Conservation (phyloP, 345 rosid species). For the Hirschfeldia incana region DNA sequence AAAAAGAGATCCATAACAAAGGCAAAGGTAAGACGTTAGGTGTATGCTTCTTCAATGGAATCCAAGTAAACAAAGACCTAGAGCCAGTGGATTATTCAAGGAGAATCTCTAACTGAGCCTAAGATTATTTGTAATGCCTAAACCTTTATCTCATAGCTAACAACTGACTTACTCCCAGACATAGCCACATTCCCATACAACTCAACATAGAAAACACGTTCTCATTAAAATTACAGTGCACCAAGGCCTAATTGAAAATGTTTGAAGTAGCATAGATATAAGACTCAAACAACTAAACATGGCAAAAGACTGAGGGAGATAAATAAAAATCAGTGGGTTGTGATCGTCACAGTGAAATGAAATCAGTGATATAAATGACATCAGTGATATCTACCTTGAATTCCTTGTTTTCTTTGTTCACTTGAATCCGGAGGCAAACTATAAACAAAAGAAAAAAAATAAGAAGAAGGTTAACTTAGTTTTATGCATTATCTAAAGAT, state of each 20-base stretch:
- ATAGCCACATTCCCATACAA: neutral
- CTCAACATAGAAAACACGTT: neutral
- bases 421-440: slow-evolving; percentile 99
- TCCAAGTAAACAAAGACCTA: neutral
- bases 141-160: neutral
- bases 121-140: neutral
- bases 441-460: slow-evolving; percentile 10
- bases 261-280: neutral
- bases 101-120: neutral
- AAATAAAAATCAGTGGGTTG: neutral
- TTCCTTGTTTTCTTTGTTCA: slow-evolving; percentile 98
- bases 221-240: neutral
- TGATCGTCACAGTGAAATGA: neutral
- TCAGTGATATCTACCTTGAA: slow-evolving; percentile 56
- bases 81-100: neutral
- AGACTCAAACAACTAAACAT: neutral
- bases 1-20: neutral
- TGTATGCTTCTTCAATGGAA: neutral
- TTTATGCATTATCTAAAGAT: neutral
- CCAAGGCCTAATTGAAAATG: neutral
- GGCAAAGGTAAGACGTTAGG: neutral
- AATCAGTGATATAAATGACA: neutral
- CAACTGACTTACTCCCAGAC: neutral
- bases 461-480: neutral
- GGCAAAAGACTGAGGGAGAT: neutral